Percentiles rank a stretch among this genome's conserved stretches.
Evolutionary conservation across 164 flowering plant species (phyloP).

Genomic region (Aristolochia contorta): DNA sequence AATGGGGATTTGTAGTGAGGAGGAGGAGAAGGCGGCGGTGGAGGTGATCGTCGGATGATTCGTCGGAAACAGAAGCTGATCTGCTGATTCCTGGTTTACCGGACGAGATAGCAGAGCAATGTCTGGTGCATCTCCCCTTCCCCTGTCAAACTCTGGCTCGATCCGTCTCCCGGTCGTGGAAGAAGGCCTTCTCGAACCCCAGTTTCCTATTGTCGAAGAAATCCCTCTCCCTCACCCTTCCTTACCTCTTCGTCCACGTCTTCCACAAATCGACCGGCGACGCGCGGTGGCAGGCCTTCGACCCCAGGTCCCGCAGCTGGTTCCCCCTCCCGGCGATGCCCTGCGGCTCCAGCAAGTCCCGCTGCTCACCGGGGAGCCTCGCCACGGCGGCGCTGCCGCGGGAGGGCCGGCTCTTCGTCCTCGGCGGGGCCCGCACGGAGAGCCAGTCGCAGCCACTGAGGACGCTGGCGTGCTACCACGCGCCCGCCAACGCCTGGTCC

Average conservation of each 20-base stretch:
- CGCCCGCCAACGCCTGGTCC: constrained; percentile 38
- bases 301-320: constrained; percentile 41
- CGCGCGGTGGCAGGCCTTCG: constrained; percentile 50
- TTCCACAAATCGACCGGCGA: constrained; percentile 28
- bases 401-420: constrained; percentile 29
- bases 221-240: constrained; percentile 20
- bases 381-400: constrained; percentile 32
- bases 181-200: constrained; percentile 28
- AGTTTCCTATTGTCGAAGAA: constrained; percentile 19
- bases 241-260: constrained; percentile 35
- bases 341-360: constrained; percentile 7
- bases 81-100: constrained; percentile 51
- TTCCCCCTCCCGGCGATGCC: constrained; percentile 44
- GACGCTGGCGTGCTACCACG: constrained; percentile 15
- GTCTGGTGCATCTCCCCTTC: constrained; percentile 39
- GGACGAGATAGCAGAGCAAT: constrained; percentile 34
- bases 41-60: neutral
- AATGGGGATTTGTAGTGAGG: neutral
- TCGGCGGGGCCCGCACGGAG: constrained; percentile 40
- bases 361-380: constrained; percentile 26
- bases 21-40: no score
- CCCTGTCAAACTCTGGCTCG: constrained; percentile 34
- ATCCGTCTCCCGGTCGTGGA: constrained; percentile 38
- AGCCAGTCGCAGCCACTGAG: constrained; percentile 16
- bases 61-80: constrained; percentile 6